Base-by-base conservation (phyloP, 345 rosid species). In the Excoecaria cochinchinensis region DNA sequence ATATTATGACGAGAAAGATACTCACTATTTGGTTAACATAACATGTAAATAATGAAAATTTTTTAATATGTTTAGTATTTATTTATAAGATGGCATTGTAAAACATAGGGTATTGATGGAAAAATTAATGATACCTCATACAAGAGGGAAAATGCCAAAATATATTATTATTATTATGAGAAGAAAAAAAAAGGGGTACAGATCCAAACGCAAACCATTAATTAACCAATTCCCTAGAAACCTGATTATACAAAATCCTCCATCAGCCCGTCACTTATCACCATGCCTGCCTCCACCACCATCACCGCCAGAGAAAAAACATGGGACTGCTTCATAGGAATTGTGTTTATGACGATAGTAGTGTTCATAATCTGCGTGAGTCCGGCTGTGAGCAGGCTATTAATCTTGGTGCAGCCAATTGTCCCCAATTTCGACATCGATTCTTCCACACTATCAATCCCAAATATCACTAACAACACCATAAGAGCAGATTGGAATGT, bases 381-480 rank as follows among this genome's bases (percentile, higher is more conserved):
- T 13, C 76, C 76, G 6, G 61, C 59, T 8, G 15, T 63, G 15
- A 12, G 31, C 12, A 42, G 50, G 1, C 38, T 38, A 15, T 1
- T 73, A 2, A 63, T 73, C 60, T 22, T 60, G 10, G 46, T 73
- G 7, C 76, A 73, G 24, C 76, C 76, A n/a, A 21, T 4, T n/a
- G 39, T 14, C 61, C 76, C 76, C 14, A 6, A 17, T 4, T 50
- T 73, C 76, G 62, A 19, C 16, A 12, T 62, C 69, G 6, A 39
- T 21, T 73, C 61, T 8, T 73, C 76, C 25, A 36, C 69, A 16
- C 47, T 73, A 2, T 6, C 76, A 17, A 6, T 62, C 76, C 31
- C 50, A 6, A 47, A 60, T 38, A 25, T 44, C 21, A 19, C 38
- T 8, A 36, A 16, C 8, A 19, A 11, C 25, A 5, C 61, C 46